These are phyloP conservation scores for Iris pallida DNA, from an alignment of 116 monocot species.

Conservation along the genomic window DNA sequence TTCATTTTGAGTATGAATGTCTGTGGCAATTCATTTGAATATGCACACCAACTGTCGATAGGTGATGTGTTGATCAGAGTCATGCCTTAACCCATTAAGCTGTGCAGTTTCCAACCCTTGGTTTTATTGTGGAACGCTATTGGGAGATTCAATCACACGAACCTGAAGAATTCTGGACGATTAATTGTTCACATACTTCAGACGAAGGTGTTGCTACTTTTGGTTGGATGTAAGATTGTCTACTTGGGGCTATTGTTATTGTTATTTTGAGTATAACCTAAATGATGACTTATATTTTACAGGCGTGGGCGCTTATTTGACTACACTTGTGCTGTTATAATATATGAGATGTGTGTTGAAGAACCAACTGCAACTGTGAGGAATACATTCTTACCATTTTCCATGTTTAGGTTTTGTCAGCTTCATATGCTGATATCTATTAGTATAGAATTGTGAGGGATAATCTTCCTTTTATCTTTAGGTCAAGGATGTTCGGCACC, in stretches of 20 bases:
- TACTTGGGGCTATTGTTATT: neutral
- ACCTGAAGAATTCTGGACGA: slow-evolving; percentile 95
- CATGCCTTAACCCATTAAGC: neutral
- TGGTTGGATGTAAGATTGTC: slow-evolving; percentile 63
- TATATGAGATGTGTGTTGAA: slow-evolving; percentile 95
- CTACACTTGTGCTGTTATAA: slow-evolving; percentile 62
- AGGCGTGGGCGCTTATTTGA: slow-evolving; percentile 89
- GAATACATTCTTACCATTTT: slow-evolving; percentile 9
- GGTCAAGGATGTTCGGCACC: slow-evolving; percentile 71
- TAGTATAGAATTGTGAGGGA: neutral
- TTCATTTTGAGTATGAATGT: too few relatives aligned
- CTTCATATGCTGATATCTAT: neutral
- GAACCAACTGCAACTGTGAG: slow-evolving; percentile 88
- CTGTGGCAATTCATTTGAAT: too few relatives aligned
- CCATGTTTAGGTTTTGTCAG: neutral
- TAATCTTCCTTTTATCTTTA: slow-evolving; percentile 26
- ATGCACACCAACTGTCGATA: too few relatives aligned
- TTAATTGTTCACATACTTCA: slow-evolving; percentile 80
- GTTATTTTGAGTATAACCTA: neutral
- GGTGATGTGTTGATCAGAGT: too few relatives aligned
- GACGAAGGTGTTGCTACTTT: slow-evolving; percentile 78
- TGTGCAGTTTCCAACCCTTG: slow-evolving; percentile 88
- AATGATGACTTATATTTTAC: slow-evolving; percentile 15
- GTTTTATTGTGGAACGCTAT: slow-evolving; percentile 92
- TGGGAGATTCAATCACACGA: slow-evolving; percentile 98